Evolutionary conservation across 495 filamentous ascomycete genomes (phyloP).

Genomic region (Collariella sp.): DNA sequence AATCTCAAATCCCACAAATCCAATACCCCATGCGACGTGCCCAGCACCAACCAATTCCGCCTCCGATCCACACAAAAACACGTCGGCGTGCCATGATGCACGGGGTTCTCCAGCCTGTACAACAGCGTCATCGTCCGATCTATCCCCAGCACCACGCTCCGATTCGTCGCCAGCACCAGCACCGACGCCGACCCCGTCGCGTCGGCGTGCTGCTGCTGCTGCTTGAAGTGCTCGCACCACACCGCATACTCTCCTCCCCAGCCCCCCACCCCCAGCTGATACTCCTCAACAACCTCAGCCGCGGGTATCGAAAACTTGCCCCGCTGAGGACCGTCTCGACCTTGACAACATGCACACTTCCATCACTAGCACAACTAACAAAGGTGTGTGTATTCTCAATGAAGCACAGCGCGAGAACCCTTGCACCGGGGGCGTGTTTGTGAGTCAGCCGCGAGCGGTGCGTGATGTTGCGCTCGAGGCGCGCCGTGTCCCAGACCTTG

Average conservation of each 20-base stretch:
- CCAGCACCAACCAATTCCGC: constrained; percentile 82
- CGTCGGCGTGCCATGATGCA: constrained; percentile 88
- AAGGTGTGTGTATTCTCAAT: constrained; percentile 93
- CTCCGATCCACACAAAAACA: constrained; percentile 82
- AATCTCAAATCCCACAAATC: constrained; percentile 97
- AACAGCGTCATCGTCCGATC: constrained; percentile 80
- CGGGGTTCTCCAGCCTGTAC: constrained; percentile 77
- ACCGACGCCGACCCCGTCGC: no score
- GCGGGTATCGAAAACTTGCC: constrained; percentile 62
- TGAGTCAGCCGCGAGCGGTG: constrained; percentile 85
- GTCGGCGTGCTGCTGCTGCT: constrained; percentile 61
- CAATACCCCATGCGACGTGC: constrained; percentile 86
- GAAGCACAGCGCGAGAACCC: constrained; percentile 75
- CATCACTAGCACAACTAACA: constrained; percentile 80
- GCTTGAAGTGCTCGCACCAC: constrained; percentile 87
- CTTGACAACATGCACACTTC: constrained; percentile 80
- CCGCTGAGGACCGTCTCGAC: constrained; percentile 62
- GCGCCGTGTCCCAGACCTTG: constrained; percentile 85
- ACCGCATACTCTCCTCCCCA: constrained; percentile 67
- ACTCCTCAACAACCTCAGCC: constrained; percentile 68
- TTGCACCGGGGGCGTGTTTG: constrained; percentile 57
- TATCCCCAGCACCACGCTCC: constrained; percentile 68
- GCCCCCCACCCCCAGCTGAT: constrained; percentile 65
- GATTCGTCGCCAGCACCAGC: constrained; percentile 79
- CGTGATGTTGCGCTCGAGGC: constrained; percentile 81